A percentile compares a stretch with the other conserved stretches of the same genome.
These are phyloP conservation scores for Starmerella bacillaris DNA, from an alignment of 805 yeast genomes.

Conservation along the genomic window DNA sequence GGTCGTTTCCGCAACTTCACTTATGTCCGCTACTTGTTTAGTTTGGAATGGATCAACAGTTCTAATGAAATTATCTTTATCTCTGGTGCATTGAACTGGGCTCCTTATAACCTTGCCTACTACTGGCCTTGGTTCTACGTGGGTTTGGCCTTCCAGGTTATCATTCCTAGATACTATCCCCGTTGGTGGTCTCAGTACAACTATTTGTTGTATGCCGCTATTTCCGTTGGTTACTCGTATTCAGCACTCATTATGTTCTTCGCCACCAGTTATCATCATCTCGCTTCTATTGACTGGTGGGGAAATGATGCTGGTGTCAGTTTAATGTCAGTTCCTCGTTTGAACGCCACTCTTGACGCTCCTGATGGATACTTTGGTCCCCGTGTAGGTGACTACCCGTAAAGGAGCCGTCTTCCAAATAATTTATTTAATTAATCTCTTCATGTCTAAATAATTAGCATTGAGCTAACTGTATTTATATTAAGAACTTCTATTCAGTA, in stretches of 20 bases:
- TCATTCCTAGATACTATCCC: slow-evolving; percentile 31
- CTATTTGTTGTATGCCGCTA: slow-evolving; percentile 37
- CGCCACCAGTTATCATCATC: slow-evolving; percentile 28
- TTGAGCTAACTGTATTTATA: too few species aligned
- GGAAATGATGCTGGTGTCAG: slow-evolving; percentile 30
- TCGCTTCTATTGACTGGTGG: slow-evolving; percentile 41
- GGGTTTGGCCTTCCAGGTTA: slow-evolving; percentile 30
- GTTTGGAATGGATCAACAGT: slow-evolving; percentile 20
- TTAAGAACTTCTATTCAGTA: too few species aligned
- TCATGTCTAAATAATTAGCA: too few species aligned
- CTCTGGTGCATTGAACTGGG: slow-evolving; percentile 28
- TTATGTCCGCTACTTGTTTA: slow-evolving; percentile 6
- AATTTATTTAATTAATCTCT: too few species aligned
- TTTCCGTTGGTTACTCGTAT: slow-evolving; percentile 47
- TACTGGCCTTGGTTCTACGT: slow-evolving; percentile 14
- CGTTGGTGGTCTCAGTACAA: slow-evolving; percentile 39
- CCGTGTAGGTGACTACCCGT: slow-evolving; percentile 1
- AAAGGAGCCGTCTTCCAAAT: too few species aligned
- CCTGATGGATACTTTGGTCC: slow-evolving; percentile 3
- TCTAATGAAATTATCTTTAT: slow-evolving; percentile 31
- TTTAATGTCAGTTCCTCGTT: background rate
- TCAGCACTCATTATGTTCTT: slow-evolving; percentile 42
- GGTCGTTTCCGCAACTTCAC: slow-evolving; percentile 7
- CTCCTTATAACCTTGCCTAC: slow-evolving; percentile 19
- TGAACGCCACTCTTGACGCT: background rate